Base-by-base conservation (phyloP, 805 yeast genomes). In the Torulaspora franciscae region DNA sequence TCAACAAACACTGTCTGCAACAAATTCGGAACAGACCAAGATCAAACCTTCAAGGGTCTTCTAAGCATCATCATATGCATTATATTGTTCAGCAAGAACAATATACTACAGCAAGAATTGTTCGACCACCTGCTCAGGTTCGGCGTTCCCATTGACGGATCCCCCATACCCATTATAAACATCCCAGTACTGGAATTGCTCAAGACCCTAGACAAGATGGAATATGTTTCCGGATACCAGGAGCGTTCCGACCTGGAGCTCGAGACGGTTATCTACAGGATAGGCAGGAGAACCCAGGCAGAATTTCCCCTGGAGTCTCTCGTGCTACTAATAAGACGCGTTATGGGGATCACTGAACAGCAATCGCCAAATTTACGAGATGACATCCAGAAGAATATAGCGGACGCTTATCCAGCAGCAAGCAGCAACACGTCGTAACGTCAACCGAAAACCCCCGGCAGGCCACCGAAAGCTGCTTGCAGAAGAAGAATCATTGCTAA, bases 71-170 rank as follows among this genome's bases (percentile, higher is more conserved):
- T 52, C 1, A 30, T 62, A 4, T 48, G 57, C 23, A 36, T 57
- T 3, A 47, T 61, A 7, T 38, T 60, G 1, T 55, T 62, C 32
- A 61, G 66, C 6, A 59, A 56, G 35, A 62, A 63, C 45, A 55
- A 54, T 30, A 49, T 62, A 24, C 42, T 62, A 7, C 56, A 58
- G 22, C 48, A 57, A 14, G 67, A 63, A 42, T 43, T 63, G 10
- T 17, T 43, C 7, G 40, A 41, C 4, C 36, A 46, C 14, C 27
- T 62, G 25, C 45, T 30, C n/a, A 37, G 40, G 10, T 63, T 58
- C 43, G 67, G 66, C 7, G 46, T 63, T 6, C 63, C 64, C 1
- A 43, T 45, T 2, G 61, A 62, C 34, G 64, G 62, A 7, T 47
- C 47, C 13, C 36, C 37, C 8, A 61, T 60, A 22, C 64, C 65